Evolutionary conservation across 2,329 filamentous ascomycete genomes (phyloP).

Genomic region (Stagonosporopsis rhizophila): DNA sequence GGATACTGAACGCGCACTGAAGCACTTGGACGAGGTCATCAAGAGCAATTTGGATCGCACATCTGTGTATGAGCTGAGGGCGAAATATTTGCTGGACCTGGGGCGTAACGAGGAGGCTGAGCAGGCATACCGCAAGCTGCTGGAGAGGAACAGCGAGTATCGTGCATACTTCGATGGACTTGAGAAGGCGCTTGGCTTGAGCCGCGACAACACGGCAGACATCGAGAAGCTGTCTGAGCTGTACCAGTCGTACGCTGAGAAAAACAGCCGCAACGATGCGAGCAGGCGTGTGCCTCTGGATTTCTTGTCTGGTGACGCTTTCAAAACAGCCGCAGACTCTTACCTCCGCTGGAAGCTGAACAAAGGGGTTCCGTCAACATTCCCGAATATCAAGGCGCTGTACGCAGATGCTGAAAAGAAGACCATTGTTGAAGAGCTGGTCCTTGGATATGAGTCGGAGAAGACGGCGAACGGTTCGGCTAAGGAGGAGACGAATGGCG

Average conservation of each 20-base stretch:
- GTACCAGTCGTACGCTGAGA: conserved; percentile 82
- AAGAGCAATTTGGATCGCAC: conserved; percentile 84
- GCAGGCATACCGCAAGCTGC: conserved; percentile 77
- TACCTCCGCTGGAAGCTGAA: conserved; percentile 87
- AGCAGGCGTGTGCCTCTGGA: conserved; percentile 86
- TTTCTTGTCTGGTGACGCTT: conserved; percentile 81
- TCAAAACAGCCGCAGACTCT: conserved; percentile 75
- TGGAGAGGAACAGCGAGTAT: conserved; percentile 89
- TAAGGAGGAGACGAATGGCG: conserved; percentile 58
- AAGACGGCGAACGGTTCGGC: conserved; percentile 60
- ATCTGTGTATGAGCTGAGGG: conserved; percentile 83
- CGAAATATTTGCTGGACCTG: conserved; percentile 82
- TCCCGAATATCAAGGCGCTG: conserved; percentile 94
- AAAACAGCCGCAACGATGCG: conserved; percentile 83
- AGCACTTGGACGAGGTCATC: conserved; percentile 80
- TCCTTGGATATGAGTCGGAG: conserved; percentile 76
- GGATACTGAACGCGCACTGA: conserved; percentile 80
- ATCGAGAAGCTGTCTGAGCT: conserved; percentile 75
- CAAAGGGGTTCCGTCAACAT: conserved; percentile 93
- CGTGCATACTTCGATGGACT: conserved; percentile 84
- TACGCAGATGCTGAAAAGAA: conserved; percentile 82
- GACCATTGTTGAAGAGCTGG: conserved; percentile 75
- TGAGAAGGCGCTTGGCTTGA: conserved; percentile 71
- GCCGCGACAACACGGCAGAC: conserved; percentile 65
- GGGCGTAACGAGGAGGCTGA: conserved; percentile 80